These are phyloP conservation scores for Salmacisia buchloeana DNA, from an alignment of 1,284 basidiomycete species.

Conservation along the genomic window DNA sequence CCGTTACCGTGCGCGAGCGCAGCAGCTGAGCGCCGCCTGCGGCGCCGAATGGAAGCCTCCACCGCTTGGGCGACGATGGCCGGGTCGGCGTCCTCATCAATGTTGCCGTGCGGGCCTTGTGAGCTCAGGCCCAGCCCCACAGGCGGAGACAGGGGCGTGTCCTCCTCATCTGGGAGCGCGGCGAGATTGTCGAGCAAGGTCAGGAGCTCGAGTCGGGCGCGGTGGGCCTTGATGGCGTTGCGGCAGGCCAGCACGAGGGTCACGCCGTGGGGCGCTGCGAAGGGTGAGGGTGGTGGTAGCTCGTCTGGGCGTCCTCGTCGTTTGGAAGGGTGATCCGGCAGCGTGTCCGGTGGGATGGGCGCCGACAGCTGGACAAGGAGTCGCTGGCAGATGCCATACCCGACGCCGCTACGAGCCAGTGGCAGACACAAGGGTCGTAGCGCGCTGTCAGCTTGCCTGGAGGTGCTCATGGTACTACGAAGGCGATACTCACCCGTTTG, in stretches of 20 bases:
- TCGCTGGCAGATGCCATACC: slow-evolving; percentile 47
- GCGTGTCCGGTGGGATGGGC: slow-evolving; percentile 41
- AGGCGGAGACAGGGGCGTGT: neutral
- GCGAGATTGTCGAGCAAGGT: slow-evolving; percentile 35
- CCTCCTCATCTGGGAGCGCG: slow-evolving; percentile 6
- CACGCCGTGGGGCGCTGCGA: slow-evolving; percentile 44
- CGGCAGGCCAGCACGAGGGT: slow-evolving; percentile 48
- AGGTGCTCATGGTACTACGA: no score
- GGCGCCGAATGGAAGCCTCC: neutral
- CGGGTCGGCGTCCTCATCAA: slow-evolving; percentile 35
- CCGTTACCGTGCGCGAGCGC: neutral
- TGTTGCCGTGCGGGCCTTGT: neutral
- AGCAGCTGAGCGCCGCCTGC: neutral
- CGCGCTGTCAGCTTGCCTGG: neutral
- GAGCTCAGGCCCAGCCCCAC: neutral
- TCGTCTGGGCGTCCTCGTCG: slow-evolving; percentile 12
- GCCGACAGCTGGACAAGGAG: slow-evolving; percentile 48
- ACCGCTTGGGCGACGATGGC: slow-evolving; percentile 20
- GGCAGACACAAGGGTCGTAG: neutral
- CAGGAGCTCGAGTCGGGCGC: slow-evolving; percentile 36
- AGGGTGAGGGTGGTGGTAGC: slow-evolving; percentile 33
- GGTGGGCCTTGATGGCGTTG: slow-evolving; percentile 48
- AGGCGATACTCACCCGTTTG: slow-evolving; percentile 24
- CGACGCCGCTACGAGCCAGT: slow-evolving; percentile 31
- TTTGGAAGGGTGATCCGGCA: slow-evolving; percentile 21